Evolutionary conservation across 805 yeast genomes (phyloP).

Genomic region (Cyberlindnera sargentensis): DNA sequence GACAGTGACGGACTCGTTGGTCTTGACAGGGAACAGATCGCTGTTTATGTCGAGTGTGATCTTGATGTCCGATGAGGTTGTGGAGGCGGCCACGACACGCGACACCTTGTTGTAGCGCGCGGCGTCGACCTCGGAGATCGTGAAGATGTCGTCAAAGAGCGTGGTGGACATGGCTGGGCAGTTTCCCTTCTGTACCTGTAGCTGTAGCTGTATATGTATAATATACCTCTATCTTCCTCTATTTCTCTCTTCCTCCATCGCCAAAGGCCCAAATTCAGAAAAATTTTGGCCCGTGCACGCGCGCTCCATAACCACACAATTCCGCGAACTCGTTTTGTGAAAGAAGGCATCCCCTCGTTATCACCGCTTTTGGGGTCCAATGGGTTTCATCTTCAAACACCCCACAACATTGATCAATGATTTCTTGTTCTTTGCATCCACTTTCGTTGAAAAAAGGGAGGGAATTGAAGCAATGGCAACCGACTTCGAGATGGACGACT

Average conservation of each 20-base stretch:
- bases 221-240: too few species aligned
- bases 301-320: background rate
- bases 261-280: background rate
- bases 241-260: too few species aligned
- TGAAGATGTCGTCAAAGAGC: constrained; percentile 89
- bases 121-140: constrained; percentile 73
- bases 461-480: too few species aligned
- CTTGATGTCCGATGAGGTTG: constrained; percentile 52
- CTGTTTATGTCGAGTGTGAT: constrained; percentile 35
- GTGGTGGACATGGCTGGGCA: constrained; percentile 49
- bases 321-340: background rate
- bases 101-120: constrained; percentile 90
- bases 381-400: background rate
- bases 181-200: too few species aligned
- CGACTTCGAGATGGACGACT: constrained; percentile 15
- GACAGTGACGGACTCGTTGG: constrained; percentile 73
- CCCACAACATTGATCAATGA: too few species aligned
- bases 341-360: background rate
- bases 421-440: too few species aligned
- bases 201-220: too few species aligned
- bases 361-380: constrained; percentile 12
- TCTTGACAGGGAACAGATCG: constrained; percentile 81
- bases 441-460: too few species aligned
- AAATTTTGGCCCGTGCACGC: background rate
- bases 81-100: constrained; percentile 82